Conservation (phyloP, 768 basidiomycete genomes). For the Clitopilus passeckerianus region DNA sequence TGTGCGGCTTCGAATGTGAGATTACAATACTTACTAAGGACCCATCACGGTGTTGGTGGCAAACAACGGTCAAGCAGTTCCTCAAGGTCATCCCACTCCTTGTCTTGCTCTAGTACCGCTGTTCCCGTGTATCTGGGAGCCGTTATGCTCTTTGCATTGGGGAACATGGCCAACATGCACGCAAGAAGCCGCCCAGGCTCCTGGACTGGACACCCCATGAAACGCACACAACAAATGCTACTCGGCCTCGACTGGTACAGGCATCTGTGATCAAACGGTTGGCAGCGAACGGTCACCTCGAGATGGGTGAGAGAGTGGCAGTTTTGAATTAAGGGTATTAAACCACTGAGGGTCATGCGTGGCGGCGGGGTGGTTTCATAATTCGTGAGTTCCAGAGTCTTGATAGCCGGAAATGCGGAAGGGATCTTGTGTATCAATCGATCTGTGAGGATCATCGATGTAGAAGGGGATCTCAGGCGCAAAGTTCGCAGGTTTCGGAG, state of each 20-base stretch:
- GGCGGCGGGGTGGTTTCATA: not conserved
- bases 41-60: too few species aligned
- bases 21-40: too few species aligned
- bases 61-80: too few species aligned
- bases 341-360: not conserved
- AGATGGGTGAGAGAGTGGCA: not conserved
- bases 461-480: not conserved
- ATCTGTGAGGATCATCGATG: too few species aligned
- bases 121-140: too few species aligned
- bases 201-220: not conserved
- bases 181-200: not conserved
- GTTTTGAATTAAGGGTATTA: not conserved
- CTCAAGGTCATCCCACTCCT: too few species aligned
- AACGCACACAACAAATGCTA: not conserved
- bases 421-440: too few species aligned
- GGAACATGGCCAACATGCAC: not conserved
- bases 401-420: not conserved
- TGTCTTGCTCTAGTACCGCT: too few species aligned
- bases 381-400: not conserved
- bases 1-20: too few species aligned
- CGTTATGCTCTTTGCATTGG: not conserved
- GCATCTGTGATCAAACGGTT: not conserved
- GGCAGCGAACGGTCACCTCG: not conserved
- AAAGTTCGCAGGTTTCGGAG: not conserved
- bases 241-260: not conserved